Base-by-base conservation (phyloP, 23 red algal genomes). In the Chondrus crispus region DNA sequence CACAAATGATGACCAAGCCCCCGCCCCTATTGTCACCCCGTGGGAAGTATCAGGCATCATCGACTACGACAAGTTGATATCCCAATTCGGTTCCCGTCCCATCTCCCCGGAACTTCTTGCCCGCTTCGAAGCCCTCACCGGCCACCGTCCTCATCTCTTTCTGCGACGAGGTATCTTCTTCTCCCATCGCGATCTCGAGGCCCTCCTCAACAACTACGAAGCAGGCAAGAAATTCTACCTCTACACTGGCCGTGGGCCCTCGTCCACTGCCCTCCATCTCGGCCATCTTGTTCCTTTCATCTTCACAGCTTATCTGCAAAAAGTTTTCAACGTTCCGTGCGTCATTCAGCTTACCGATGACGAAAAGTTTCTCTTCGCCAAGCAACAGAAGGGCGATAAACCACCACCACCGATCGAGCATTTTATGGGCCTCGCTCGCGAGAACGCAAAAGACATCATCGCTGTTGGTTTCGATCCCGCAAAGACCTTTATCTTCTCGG, bases 301-400 rank as follows among this genome's bases (percentile, higher is more conserved):
- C 19, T 98, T 98, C 52, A 98, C 96, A 22, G 46, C 71, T 46
- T 98, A 98, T 75, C 84, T 98, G 57, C 96, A 98, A 87, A 43
- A 75, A 24, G 96, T 85, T 2, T 98, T 98, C 51, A 54, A 93
- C 29, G 93, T 86, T 20, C 89, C 93, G 19, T 75, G 80, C 35
- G 96, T 98, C 57, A 98, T 98, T 86, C 96, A 98, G 72, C 42
- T 98, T 13, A 98, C 96, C 30, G 93, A 98, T 79, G 96, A 98
- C 41, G 96, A 98, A 93, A 98, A 98, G 85, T 98, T 98, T 72
- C 93, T 98, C 29, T 98, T 98, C 60, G 88, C 96, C 36, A 95
- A 98, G 76, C 87, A 95, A 5, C 49, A 63, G 9, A 85, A 80
- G 51, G 87, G 85, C 38, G 68, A 70, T 42, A 68, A 89, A 40